These are phyloP conservation scores for Thielaviopsis cerberus DNA, from an alignment of 2,329 filamentous ascomycete genomes.

Conservation along the genomic window DNA sequence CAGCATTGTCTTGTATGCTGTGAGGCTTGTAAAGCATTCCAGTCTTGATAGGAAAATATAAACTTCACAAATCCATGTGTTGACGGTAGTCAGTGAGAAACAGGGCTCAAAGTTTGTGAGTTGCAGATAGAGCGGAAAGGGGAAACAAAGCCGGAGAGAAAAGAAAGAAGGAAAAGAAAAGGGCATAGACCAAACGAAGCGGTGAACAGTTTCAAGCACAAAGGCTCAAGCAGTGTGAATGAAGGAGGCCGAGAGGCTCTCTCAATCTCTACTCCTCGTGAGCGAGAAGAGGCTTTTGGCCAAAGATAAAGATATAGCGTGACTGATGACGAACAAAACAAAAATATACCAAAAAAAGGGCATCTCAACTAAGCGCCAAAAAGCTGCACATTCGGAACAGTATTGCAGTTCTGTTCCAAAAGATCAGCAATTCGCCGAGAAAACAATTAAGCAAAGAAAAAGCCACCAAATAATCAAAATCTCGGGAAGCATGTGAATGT, in stretches of 20 bases:
- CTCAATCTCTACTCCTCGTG: neutral
- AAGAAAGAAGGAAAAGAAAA: neutral
- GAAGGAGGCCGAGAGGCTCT: neutral
- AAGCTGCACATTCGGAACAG: too few relatives aligned
- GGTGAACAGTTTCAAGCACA: neutral
- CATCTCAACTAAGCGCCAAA: neutral
- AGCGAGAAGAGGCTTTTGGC: neutral
- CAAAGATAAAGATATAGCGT: neutral
- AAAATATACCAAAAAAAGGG: neutral
- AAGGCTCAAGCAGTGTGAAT: neutral
- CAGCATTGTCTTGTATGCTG: neutral
- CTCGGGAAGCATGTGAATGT: neutral
- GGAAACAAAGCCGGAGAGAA: neutral
- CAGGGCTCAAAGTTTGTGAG: too few relatives aligned
- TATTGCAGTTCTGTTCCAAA: neutral
- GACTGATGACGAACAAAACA: neutral
- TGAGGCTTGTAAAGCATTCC: too few relatives aligned
- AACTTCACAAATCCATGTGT: too few relatives aligned
- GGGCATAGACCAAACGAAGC: neutral
- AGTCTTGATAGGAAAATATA: too few relatives aligned
- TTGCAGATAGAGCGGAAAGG: neutral
- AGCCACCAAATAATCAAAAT: neutral
- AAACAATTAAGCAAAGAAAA: neutral
- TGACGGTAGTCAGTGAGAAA: too few relatives aligned
- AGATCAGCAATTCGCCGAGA: neutral